Percentiles rank a stretch among this genome's conserved stretches.
Evolutionary conservation across 139 green algal genomes (phyloP).

Genomic region (Picochlorum sp.): DNA sequence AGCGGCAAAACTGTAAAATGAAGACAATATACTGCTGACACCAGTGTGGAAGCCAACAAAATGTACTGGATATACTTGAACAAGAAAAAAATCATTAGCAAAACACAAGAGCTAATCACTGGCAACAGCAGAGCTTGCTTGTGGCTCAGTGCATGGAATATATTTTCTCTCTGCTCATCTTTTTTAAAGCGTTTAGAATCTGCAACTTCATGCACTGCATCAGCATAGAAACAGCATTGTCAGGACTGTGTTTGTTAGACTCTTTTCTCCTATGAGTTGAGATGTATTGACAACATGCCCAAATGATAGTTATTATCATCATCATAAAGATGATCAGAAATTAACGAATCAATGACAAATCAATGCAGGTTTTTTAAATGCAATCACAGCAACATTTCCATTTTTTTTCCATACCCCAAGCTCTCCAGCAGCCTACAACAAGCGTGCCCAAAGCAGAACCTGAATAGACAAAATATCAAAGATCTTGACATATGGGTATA

Average conservation of each 20-base stretch:
- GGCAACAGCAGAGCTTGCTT: neutral
- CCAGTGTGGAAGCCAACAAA: neutral
- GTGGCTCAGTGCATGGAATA: neutral
- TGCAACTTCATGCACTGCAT: neutral
- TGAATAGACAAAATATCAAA: neutral
- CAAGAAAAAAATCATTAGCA: conserved; percentile 1
- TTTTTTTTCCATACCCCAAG: too few species aligned
- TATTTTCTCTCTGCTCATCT: neutral
- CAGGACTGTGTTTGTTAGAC: too few species aligned
- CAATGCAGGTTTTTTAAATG: too few species aligned
- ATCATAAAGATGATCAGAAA: too few species aligned
- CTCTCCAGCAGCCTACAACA: neutral
- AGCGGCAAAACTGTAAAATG: neutral
- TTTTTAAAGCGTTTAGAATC: neutral
- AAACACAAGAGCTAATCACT: neutral
- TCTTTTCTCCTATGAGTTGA: too few species aligned
- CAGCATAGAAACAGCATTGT: too few species aligned
- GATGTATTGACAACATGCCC: too few species aligned
- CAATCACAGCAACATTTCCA: too few species aligned
- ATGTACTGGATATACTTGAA: neutral
- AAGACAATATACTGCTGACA: neutral
- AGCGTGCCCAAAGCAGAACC: neutral
- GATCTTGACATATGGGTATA: neutral
- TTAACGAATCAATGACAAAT: too few species aligned
- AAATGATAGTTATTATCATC: too few species aligned